phyloP scores from a whole-genome alignment of 169 alveolate genomes.

The Cryptosporidium ubiquitum region DNA sequence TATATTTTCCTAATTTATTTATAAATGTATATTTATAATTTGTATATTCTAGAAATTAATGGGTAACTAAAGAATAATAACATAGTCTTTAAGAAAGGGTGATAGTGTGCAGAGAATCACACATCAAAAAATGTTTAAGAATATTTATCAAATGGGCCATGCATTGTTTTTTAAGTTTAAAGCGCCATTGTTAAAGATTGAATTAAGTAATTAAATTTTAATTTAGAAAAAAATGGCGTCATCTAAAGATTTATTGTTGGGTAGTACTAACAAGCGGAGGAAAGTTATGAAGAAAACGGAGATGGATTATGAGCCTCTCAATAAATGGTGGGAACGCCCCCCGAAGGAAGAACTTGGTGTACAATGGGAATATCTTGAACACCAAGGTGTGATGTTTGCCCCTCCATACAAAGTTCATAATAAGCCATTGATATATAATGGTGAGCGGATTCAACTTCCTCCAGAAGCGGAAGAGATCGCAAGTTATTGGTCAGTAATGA shows the following conservation, averaged over 20 bases:
- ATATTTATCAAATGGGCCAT: neutral
- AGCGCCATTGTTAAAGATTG: conserved; percentile 6
- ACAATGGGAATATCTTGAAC: conserved; percentile 90
- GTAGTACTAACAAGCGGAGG: conserved; percentile 36
- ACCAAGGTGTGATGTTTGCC: conserved; percentile 89
- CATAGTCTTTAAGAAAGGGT: neutral
- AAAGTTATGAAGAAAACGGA: conserved; percentile 64
- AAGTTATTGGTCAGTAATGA: conserved; percentile 94
- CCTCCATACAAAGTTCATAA: conserved; percentile 90
- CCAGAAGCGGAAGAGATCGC: conserved; percentile 98
- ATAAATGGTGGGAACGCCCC: conserved; percentile 89
- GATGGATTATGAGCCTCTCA: conserved; percentile 82
- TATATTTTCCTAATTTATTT: neutral
- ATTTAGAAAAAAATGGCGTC: neutral
- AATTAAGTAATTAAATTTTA: neutral
- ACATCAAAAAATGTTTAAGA: neutral
- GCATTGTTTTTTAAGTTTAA: neutral
- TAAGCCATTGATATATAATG: conserved; percentile 87
- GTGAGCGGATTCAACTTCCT: conserved; percentile 86
- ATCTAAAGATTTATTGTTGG: conserved; percentile 1
- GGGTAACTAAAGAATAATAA: neutral
- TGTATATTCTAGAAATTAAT: neutral
- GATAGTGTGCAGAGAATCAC: conserved; percentile 34
- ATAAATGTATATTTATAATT: neutral
- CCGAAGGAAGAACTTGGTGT: conserved; percentile 77